Conservation (phyloP, 306 rosid species). For the Corylus avellana region DNA sequence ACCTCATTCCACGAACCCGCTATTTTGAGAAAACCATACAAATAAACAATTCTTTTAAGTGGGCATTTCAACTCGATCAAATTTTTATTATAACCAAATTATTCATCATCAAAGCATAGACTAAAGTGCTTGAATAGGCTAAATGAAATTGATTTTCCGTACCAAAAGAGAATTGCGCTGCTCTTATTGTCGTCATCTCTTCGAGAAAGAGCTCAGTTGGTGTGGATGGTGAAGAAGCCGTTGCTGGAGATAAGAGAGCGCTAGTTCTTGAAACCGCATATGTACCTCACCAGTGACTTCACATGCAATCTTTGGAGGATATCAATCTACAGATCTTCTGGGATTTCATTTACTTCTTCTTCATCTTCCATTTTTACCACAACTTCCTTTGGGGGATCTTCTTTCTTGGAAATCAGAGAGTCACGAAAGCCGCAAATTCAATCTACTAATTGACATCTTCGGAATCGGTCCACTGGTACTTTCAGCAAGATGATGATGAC, state of each 20-base stretch:
- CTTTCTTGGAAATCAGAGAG: too few relatives aligned
- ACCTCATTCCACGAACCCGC: conserved; percentile 16
- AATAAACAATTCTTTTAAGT: not conserved
- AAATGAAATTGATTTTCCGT: too few relatives aligned
- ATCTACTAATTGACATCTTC: too few relatives aligned
- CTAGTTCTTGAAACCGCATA: conserved; percentile 14
- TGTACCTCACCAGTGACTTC: conserved; percentile 4
- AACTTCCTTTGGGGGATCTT: too few relatives aligned
- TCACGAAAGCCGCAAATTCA: too few relatives aligned
- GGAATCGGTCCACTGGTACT: too few relatives aligned
- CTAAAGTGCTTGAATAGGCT: not conserved
- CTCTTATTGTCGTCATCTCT: not conserved
- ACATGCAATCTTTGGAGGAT: conserved; percentile 19
- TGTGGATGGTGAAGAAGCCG: conserved; percentile 13
- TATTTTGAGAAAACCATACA: not conserved
- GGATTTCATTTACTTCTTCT: not conserved
- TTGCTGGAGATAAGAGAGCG: not conserved
- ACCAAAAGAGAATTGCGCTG: conserved; percentile 2
- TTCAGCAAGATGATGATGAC: too few relatives aligned
- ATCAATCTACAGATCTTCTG: not conserved
- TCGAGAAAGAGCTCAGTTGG: too few relatives aligned
- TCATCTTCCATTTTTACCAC: too few relatives aligned
- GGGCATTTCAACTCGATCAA: not conserved
- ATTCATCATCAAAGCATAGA: not conserved
- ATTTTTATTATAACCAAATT: not conserved